These are phyloP conservation scores for Pleurotus salmoneostramineus DNA, from an alignment of 768 basidiomycete species.

Conservation along the genomic window DNA sequence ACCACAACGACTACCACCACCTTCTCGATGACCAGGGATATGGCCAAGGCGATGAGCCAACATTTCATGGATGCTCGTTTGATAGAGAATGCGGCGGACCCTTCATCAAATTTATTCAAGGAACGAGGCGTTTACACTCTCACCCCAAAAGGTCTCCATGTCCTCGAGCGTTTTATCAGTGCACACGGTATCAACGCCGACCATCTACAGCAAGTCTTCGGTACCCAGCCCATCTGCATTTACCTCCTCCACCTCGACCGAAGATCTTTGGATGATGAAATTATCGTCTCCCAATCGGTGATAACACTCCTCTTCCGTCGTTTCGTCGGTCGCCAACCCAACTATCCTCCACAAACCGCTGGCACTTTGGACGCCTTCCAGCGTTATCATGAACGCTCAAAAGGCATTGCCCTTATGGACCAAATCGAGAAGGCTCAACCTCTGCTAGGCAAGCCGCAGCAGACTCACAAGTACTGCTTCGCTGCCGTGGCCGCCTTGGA, in stretches of 20 bases:
- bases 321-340: slow-evolving; percentile 87
- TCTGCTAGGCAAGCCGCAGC: slow-evolving; percentile 41
- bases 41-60: slow-evolving; percentile 99
- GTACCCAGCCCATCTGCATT: slow-evolving; percentile 92
- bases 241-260: slow-evolving; percentile 97
- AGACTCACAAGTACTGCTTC: slow-evolving; percentile 71
- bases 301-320: slow-evolving; percentile 94
- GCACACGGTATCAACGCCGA: slow-evolving; percentile 98
- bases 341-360: slow-evolving; percentile 53
- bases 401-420: slow-evolving; percentile 69
- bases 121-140: slow-evolving; percentile 95
- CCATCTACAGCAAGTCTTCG: slow-evolving; percentile 86
- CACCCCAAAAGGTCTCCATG: slow-evolving; percentile 97
- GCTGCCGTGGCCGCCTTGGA: slow-evolving; percentile 84
- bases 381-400: slow-evolving; percentile 77
- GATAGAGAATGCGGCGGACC: slow-evolving; percentile 95
- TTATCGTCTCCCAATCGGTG: slow-evolving; percentile 91
- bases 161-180: slow-evolving; percentile 98
- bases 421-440: slow-evolving; percentile 63
- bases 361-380: slow-evolving; percentile 58
- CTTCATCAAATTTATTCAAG: slow-evolving; percentile 87
- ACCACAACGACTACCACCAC: slow-evolving; percentile 99
- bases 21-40: slow-evolving; percentile 99
- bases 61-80: slow-evolving; percentile 99
- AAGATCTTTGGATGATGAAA: slow-evolving; percentile 90